These are phyloP conservation scores for Daedalea quercina DNA, from an alignment of 768 basidiomycete genomes.

Conservation along the genomic window DNA sequence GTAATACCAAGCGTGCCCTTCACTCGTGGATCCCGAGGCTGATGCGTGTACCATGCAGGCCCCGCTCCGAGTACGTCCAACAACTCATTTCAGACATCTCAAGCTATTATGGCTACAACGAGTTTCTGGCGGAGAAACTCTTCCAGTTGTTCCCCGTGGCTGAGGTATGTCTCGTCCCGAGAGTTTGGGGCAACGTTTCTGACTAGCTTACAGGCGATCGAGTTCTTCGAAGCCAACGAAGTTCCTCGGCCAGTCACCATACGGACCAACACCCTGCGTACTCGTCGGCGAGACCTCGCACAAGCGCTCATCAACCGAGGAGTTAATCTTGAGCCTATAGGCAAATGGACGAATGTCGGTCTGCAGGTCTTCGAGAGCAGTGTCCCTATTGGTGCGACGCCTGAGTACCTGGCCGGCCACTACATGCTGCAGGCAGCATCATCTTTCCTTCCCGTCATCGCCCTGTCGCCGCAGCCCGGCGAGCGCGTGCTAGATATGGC, in stretches of 20 bases:
- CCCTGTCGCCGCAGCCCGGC: conserved; percentile 84
- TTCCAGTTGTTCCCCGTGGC: conserved; percentile 89
- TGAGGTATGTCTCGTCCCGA: conserved; percentile 51
- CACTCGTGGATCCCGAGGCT: neutral
- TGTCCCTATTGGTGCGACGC: conserved; percentile 96
- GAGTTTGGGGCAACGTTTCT: neutral
- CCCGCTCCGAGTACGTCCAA: conserved; percentile 83
- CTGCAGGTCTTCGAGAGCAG: conserved; percentile 97
- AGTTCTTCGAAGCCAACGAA: conserved; percentile 98
- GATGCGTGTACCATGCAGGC: conserved; percentile 37
- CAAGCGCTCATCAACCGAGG: conserved; percentile 93
- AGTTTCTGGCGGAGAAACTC: conserved; percentile 89
- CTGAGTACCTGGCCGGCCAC: conserved; percentile 97
- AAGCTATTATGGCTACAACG: conserved; percentile 97
- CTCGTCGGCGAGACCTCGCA: conserved; percentile 88
- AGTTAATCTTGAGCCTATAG: conserved; percentile 95
- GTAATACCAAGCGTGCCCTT: too few species aligned
- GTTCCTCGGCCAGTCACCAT: conserved; percentile 95
- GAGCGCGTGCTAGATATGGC: conserved; percentile 98
- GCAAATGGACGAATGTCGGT: conserved; percentile 99
- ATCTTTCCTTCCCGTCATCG: conserved; percentile 98
- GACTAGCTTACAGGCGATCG: conserved; percentile 62
- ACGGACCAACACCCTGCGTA: conserved; percentile 93
- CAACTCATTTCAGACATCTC: conserved; percentile 87
- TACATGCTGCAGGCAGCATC: conserved; percentile 99